Percentiles rank a stretch among this genome's conserved stretches.
phyloP scores from a whole-genome alignment of 768 basidiomycete species.

The Serendipita sp. region DNA sequence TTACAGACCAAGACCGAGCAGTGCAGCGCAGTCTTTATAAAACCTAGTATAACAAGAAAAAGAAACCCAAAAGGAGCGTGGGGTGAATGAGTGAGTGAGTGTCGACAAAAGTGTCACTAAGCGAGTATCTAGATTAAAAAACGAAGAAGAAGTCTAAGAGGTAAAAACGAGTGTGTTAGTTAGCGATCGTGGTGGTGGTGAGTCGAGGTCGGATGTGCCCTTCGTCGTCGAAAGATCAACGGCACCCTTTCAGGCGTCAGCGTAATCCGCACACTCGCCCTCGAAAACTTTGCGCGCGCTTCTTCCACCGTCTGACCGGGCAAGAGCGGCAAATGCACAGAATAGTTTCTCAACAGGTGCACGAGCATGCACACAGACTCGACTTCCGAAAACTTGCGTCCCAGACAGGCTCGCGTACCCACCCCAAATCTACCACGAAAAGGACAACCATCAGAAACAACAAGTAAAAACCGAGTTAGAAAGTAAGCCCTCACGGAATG shows the following conservation, averaged over 20 bases:
- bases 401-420: constrained; percentile 35
- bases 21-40: too few species aligned
- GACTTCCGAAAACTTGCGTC: constrained; percentile 32
- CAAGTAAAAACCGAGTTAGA: too few species aligned
- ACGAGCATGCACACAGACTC: constrained; percentile 31
- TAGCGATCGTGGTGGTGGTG: too few species aligned
- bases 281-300: constrained; percentile 2
- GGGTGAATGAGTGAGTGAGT: too few species aligned
- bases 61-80: too few species aligned
- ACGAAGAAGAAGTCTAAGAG: too few species aligned
- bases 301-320: constrained; percentile 1
- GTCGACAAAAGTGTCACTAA: too few species aligned
- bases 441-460: too few species aligned
- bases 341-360: neutral
- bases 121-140: too few species aligned
- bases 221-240: neutral
- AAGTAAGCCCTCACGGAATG: neutral
- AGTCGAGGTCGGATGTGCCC: neutral
- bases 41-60: too few species aligned
- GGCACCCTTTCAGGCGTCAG: constrained; percentile 3
- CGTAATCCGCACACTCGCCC: constrained; percentile 2
- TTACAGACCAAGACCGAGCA: too few species aligned
- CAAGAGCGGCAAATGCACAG: neutral
- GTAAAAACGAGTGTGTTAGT: too few species aligned
- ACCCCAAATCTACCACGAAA: constrained; percentile 8